Percentiles rank a stretch among this genome's conserved stretches.
phyloP scores from a whole-genome alignment of 208 protist species.

The Angomonas ambiguus region DNA sequence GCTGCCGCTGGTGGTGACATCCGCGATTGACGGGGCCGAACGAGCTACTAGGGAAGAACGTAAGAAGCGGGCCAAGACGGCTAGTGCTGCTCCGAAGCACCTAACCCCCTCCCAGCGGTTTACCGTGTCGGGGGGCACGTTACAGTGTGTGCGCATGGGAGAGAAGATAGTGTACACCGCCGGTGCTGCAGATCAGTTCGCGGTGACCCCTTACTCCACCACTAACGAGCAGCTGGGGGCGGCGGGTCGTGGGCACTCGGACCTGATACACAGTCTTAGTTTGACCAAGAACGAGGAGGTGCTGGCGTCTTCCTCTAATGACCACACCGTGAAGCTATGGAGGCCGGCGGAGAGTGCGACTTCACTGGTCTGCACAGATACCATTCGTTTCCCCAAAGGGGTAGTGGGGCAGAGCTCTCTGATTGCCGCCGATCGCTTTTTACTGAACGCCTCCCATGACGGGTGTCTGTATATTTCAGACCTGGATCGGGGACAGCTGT shows the following conservation, averaged over 20 bases:
- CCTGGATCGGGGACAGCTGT: conserved; percentile 26
- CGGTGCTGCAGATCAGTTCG: conserved; percentile 23
- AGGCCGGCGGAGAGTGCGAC: conserved; percentile 8
- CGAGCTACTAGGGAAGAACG: conserved; percentile 31
- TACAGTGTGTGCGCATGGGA: neutral
- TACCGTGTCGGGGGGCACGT: neutral
- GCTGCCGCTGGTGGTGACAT: conserved; percentile 31
- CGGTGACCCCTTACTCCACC: conserved; percentile 40
- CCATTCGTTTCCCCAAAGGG: conserved; percentile 40
- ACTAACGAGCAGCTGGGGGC: conserved; percentile 14
- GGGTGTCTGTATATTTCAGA: conserved; percentile 32
- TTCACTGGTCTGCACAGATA: conserved; percentile 30
- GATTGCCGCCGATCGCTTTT: conserved; percentile 26
- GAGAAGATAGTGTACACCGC: conserved; percentile 19
- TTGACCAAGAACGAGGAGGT: conserved; percentile 20
- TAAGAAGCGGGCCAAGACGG: conserved; percentile 24
- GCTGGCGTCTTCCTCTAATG: conserved; percentile 95
- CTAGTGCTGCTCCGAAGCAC: conserved; percentile 13
- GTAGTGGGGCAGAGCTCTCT: conserved; percentile 28
- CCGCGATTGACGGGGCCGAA: conserved; percentile 28
- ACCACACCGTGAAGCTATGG: conserved; percentile 98
- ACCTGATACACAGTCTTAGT: conserved; percentile 45
- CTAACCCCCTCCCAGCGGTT: conserved; percentile 5
- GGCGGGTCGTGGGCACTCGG: conserved; percentile 46
- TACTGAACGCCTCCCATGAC: conserved; percentile 23